phyloP scores from a whole-genome alignment of 1,284 basidiomycete genomes.

The Amylostereum areolatum region DNA sequence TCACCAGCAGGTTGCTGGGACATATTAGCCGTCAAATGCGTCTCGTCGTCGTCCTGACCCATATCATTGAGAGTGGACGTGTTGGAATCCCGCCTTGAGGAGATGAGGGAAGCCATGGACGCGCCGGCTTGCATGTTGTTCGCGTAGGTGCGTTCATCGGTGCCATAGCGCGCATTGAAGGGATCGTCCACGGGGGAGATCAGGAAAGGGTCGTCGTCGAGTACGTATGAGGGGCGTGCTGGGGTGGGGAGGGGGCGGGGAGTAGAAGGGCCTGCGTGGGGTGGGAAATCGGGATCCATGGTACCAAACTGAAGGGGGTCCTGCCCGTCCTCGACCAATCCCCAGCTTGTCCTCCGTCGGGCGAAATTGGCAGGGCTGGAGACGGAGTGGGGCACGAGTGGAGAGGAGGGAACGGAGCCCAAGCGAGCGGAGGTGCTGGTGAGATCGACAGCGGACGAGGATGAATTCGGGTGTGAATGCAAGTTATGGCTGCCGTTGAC shows the following conservation, averaged over 20 bases:
- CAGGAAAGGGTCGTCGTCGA: constrained; percentile 42
- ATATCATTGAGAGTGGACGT: constrained; percentile 25
- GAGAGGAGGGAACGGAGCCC: constrained; percentile 45
- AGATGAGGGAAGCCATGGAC: constrained; percentile 48
- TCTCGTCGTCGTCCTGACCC: constrained; percentile 49
- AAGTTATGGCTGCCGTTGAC: too few species aligned
- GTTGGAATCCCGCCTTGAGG: constrained; percentile 31
- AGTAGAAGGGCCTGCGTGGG: constrained; percentile 15
- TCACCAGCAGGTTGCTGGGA: constrained; percentile 26
- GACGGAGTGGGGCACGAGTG: constrained; percentile 30
- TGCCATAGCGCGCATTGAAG: constrained; percentile 15
- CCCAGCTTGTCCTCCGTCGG: constrained; percentile 54
- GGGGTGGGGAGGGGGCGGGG: constrained; percentile 12
- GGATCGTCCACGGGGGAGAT: constrained; percentile 28
- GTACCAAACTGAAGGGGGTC: constrained; percentile 34
- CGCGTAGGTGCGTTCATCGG: constrained; percentile 25
- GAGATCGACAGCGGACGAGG: constrained; percentile 55
- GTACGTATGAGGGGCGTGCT: constrained; percentile 17
- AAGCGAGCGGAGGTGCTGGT: constrained; percentile 39
- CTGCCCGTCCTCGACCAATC: constrained; percentile 35
- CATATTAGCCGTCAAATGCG: constrained; percentile 47
- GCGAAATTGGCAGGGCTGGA: constrained; percentile 32
- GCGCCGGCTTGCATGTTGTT: constrained; percentile 34
- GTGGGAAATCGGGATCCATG: constrained; percentile 8
- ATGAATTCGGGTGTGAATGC: constrained; percentile 22